These are phyloP conservation scores for Ophiosphaerella herpotricha DNA, from an alignment of 2,329 filamentous ascomycete species.

Conservation along the genomic window DNA sequence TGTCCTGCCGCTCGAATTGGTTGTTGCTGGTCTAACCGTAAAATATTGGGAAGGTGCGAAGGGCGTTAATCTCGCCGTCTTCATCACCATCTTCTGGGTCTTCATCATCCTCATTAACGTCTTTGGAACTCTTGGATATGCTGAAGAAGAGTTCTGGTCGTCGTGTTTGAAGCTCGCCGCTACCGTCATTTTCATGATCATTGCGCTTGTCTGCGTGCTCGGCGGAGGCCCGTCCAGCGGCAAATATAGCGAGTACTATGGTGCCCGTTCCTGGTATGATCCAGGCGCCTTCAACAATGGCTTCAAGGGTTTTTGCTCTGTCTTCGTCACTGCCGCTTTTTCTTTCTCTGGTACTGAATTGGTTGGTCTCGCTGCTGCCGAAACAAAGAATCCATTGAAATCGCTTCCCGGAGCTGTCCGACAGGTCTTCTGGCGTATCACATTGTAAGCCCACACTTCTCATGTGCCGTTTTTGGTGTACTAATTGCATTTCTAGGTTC, in stretches of 20 bases:
- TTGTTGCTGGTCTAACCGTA: constrained; percentile 45
- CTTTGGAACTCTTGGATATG: constrained; percentile 47
- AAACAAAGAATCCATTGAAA: constrained; percentile 61
- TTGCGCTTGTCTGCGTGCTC: constrained; percentile 60
- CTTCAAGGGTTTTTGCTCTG: constrained; percentile 67
- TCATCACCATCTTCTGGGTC: constrained; percentile 46
- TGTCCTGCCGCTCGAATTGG: constrained; percentile 47
- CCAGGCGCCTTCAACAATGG: constrained; percentile 60
- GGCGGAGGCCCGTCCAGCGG: constrained; percentile 59
- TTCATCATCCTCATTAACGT: constrained; percentile 46
- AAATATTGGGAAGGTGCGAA: constrained; percentile 39
- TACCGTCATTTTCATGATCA: constrained; percentile 47
- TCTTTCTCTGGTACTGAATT: constrained; percentile 67
- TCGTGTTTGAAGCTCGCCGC: constrained; percentile 43
- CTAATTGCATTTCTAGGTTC: constrained; percentile 39
- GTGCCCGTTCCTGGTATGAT: constrained; percentile 64
- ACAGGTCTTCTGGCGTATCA: constrained; percentile 56
- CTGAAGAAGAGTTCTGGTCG: constrained; percentile 49
- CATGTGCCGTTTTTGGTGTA: not conserved
- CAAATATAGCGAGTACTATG: constrained; percentile 58
- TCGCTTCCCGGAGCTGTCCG: constrained; percentile 51
- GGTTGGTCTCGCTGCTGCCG: constrained; percentile 64
- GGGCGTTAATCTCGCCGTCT: constrained; percentile 33
- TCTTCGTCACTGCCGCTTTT: constrained; percentile 68
- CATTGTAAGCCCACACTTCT: constrained; percentile 20